Conservation (phyloP, 345 rosid species). For the Syzygium aromaticum region DNA sequence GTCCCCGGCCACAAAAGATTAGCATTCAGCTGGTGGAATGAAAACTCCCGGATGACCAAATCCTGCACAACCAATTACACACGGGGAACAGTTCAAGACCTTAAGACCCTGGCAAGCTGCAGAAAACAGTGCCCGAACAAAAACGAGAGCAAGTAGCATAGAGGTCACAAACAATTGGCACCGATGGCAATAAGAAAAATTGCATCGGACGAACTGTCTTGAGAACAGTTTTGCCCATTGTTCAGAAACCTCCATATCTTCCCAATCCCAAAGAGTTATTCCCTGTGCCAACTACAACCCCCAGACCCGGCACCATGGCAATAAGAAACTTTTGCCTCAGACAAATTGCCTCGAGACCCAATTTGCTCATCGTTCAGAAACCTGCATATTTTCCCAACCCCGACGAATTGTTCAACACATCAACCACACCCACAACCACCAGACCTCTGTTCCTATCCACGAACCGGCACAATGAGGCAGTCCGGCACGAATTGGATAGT, state of each 20-base stretch:
- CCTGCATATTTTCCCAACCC: background rate
- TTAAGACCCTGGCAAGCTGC: background rate
- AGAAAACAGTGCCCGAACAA: background rate
- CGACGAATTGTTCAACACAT: background rate
- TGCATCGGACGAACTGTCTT: background rate
- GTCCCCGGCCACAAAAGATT: slow-evolving; percentile 99
- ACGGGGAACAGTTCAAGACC: background rate
- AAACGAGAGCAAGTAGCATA: background rate
- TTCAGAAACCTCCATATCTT: background rate
- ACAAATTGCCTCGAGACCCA: background rate
- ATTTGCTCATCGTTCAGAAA: background rate
- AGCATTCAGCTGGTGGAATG: slow-evolving; percentile 90
- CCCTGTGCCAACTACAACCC: background rate
- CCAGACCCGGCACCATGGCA: background rate
- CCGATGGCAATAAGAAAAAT: background rate
- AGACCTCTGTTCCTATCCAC: background rate
- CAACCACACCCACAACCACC: background rate
- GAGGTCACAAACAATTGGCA: background rate
- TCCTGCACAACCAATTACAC: slow-evolving; percentile 36
- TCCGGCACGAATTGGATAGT: accelerated
- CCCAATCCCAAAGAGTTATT: background rate
- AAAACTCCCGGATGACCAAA: slow-evolving; percentile 64
- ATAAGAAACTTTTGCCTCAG: background rate
- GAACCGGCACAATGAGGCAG: background rate
- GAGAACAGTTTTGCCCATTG: background rate